Percentiles rank a stretch among this genome's conserved stretches.
phyloP scores from a whole-genome alignment of 345 rosid genomes.

The Rhodamnia rubescens region DNA sequence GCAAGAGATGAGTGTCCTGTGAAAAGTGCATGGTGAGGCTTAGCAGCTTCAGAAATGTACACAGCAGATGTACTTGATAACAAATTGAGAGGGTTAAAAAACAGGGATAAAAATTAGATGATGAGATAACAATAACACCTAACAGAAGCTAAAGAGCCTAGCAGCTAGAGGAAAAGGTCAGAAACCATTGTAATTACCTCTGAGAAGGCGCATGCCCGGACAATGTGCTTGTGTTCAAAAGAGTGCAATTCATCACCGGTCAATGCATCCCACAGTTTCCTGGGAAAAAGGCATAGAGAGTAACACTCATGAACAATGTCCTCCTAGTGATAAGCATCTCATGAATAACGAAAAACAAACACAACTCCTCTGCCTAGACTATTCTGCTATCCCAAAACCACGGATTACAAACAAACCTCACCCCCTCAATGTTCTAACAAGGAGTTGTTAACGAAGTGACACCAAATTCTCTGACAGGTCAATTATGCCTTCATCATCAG shows the following conservation, averaged over 20 bases:
- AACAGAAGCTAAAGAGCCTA: background rate
- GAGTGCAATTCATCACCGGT: constrained; percentile 79
- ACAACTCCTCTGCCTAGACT: background rate
- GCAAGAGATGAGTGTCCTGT: constrained; percentile 80
- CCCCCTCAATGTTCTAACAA: background rate
- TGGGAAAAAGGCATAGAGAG: constrained; percentile 6
- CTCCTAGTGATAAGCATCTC: background rate
- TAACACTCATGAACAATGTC: background rate
- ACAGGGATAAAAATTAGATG: background rate
- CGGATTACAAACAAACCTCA: background rate
- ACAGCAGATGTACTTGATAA: background rate
- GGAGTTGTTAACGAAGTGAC: background rate
- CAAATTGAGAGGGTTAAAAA: background rate
- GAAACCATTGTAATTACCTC: constrained; percentile 27
- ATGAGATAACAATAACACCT: background rate
- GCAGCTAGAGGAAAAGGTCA: background rate
- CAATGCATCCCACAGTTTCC: constrained; percentile 93
- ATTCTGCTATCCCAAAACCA: background rate
- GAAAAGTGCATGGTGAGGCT: background rate
- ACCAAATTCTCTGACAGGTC: background rate
- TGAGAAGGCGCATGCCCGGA: constrained; percentile 84
- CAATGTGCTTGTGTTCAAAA: constrained; percentile 91
- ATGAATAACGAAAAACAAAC: background rate
- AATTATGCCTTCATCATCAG: background rate
- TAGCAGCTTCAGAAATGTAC: background rate